Evolutionary conservation across 495 filamentous ascomycete species (phyloP), one percentile per base, ranked within the genome.

Genomic region (Penicillium subrubescens): DNA sequence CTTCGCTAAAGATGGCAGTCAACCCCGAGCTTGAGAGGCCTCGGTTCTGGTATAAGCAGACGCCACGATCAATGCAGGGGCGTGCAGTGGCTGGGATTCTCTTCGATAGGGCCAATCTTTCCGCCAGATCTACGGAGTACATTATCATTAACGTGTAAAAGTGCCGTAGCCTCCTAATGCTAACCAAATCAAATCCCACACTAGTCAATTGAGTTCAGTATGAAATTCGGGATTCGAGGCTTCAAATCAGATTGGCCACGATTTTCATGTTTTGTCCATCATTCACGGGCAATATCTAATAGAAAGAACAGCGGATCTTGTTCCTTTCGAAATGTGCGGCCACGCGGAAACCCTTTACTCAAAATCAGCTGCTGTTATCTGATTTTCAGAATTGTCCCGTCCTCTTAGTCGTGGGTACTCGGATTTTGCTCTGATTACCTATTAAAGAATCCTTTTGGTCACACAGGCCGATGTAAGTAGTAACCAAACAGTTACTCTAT

Each of bases 201-300:
- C 2, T 23, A 23, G 14, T 12, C 44, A 23, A 25, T 48, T 8
- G 21, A 61, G 35, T 58, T 43, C 48, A 34, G n/a, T 44, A 35
- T 58, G 61, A 27, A 62, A 64, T 68, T 59, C 17, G 58, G 11
- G 59, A 59, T 48, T 59, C 33, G 60, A 67, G 55, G 55, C 44
- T 41, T 61, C 25, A 39, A 62, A 62, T 65, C 55, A n/a, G 64
- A 60, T 63, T 57, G 61, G 33, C 37, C 19, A 17, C 23, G 14
- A 4, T 4, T 21, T n/a, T 21, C 54, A 12, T 68, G 51, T 60
- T 63, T 66, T 56, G 64, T 31, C 43, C 50, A 27, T 63, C 63
- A 58, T 63, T 66, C 60, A 63, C 63, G 67, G 67, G 60, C 48
- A 34, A 67, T 63, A 62, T 35, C 19, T 19, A 7, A 19, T 35